phyloP scores from a whole-genome alignment of 78 protist genomes.

The Pigoraptor vietnamica region DNA sequence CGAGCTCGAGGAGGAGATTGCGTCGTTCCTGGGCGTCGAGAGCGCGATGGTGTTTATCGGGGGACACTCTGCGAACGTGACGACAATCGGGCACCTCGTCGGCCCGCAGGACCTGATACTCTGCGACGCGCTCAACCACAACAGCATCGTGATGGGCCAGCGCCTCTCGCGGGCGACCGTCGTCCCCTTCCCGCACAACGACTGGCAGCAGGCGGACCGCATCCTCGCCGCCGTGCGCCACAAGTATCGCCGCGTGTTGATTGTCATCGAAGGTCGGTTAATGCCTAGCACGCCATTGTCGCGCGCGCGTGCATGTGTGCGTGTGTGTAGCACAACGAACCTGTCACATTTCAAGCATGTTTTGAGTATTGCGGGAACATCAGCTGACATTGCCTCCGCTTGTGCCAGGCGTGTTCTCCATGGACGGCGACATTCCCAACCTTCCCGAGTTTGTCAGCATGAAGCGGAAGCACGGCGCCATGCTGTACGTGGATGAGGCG shows the following conservation, averaged over 20 bases:
- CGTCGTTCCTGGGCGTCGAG: not conserved
- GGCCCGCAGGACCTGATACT: conserved; percentile 54
- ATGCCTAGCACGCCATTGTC: no score
- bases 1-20: not conserved
- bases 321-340: no score
- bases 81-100: not conserved
- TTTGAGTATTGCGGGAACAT: no score
- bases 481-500: conserved; percentile 95
- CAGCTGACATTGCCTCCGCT: no score
- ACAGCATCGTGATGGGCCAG: conserved; percentile 82
- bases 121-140: conserved; percentile 87
- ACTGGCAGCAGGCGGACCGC: not conserved
- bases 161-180: conserved; percentile 70
- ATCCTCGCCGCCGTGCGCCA: not conserved
- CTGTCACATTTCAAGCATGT: no score
- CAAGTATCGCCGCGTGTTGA: not conserved
- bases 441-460: conserved; percentile 71
- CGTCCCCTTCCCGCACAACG: conserved; percentile 85
- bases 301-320: no score
- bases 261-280: not conserved
- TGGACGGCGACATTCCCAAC: conserved; percentile 87
- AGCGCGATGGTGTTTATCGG: not conserved
- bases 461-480: conserved; percentile 79
- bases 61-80: not conserved
- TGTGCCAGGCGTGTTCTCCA: conserved; percentile 92